A percentile compares a stretch with the other conserved stretches of the same genome.
Conservation (phyloP, 257 asterid genomes). For the Thymus mandschuricus region DNA sequence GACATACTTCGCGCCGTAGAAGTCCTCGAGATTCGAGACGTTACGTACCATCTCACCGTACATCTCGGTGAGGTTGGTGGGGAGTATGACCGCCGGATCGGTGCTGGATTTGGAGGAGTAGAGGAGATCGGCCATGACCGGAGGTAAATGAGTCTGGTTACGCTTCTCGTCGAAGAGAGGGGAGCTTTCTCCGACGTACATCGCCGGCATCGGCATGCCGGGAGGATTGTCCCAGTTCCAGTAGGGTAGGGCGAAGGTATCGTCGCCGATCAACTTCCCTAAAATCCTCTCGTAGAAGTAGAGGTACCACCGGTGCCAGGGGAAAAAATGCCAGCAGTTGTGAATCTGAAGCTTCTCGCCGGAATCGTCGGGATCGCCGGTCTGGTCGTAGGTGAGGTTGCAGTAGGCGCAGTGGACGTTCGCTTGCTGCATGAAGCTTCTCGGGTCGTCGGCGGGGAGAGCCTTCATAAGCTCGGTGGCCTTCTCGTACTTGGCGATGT, state of each 20-base stretch:
- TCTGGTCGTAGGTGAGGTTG: conserved; percentile 45
- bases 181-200: conserved; percentile 8
- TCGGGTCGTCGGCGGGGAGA: conserved; percentile 45
- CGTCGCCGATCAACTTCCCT: conserved; percentile 44
- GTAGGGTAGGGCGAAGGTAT: conserved; percentile 49
- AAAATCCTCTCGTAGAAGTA: conserved; percentile 51
- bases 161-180: conserved; percentile 32
- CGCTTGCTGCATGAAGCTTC: conserved; percentile 51
- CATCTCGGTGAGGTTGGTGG: conserved; percentile 39
- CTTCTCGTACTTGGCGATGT: conserved; percentile 41
- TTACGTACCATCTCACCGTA: conserved; percentile 44
- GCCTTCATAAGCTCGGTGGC: conserved; percentile 47
- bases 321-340: conserved; percentile 47
- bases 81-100: conserved; percentile 13
- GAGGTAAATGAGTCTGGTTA: conserved; percentile 23
- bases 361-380: conserved; percentile 21
- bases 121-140: conserved; percentile 28
- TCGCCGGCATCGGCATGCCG: conserved; percentile 39
- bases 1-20: conserved; percentile 35
- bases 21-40: conserved; percentile 33
- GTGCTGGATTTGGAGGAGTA: conserved; percentile 10
- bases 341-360: conserved; percentile 42
- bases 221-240: conserved; percentile 57
- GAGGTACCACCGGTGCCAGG: conserved; percentile 56
- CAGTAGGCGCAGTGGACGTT: conserved; percentile 62